Evolutionary conservation across 129 eudicot species (phyloP).

Genomic region (Pseudognaphalium luteoalbum): DNA sequence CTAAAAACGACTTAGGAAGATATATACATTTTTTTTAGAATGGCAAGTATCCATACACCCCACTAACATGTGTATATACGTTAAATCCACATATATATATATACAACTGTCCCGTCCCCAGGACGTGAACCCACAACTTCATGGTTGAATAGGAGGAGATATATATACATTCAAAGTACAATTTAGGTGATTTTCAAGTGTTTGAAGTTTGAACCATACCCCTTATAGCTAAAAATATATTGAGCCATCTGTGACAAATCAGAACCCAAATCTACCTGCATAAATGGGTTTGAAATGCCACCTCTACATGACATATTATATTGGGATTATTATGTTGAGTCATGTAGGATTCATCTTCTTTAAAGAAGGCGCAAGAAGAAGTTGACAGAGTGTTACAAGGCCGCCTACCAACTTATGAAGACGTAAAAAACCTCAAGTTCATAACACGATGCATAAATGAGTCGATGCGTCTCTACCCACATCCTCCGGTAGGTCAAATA

Average conservation of each 20-base stretch:
- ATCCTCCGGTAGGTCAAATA: slow-evolving; percentile 74
- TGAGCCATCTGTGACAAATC: not conserved
- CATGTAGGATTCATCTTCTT: slow-evolving; percentile 66
- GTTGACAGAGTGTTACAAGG: slow-evolving; percentile 90
- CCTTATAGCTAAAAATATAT: not conserved
- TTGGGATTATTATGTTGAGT: not conserved
- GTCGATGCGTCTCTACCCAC: slow-evolving; percentile 94
- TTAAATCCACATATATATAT: too few relatives aligned
- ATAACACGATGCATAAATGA: slow-evolving; percentile 87
- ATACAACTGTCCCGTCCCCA: too few relatives aligned
- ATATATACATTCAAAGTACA: too few relatives aligned
- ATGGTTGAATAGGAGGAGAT: too few relatives aligned
- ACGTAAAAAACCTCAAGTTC: slow-evolving; percentile 73
- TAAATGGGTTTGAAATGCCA: not conserved
- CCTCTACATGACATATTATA: not conserved
- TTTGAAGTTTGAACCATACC: not conserved
- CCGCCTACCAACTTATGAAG: slow-evolving; percentile 73
- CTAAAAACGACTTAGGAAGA: too few relatives aligned
- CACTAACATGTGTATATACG: too few relatives aligned
- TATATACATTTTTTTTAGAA: too few relatives aligned
- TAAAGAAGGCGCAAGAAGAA: slow-evolving; percentile 81
- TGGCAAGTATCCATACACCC: too few relatives aligned
- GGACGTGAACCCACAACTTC: too few relatives aligned
- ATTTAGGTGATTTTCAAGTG: too few relatives aligned
- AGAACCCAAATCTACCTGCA: not conserved